Evolutionary conservation across 805 yeast species (phyloP).

Genomic region (Kuraishia hungarica): DNA sequence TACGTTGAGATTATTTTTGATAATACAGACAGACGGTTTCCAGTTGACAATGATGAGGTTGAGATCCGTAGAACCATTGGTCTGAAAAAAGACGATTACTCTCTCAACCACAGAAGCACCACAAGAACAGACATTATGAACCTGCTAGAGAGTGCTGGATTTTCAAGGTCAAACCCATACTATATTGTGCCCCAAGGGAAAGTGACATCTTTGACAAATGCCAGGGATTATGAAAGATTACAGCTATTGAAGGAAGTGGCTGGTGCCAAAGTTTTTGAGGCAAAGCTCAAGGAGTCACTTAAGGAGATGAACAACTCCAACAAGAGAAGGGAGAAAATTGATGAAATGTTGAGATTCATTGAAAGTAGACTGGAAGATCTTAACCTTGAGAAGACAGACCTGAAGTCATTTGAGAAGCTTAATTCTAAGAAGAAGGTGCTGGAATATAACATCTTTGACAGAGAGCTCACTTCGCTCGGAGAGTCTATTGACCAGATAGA

Average conservation of each 20-base stretch:
- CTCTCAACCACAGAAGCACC: slow-evolving; percentile 71
- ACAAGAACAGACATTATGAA: slow-evolving; percentile 77
- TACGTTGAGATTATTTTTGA: slow-evolving; percentile 87
- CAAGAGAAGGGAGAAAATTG: slow-evolving; percentile 62
- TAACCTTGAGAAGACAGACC: slow-evolving; percentile 70
- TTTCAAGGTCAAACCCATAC: slow-evolving; percentile 83
- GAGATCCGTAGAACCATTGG: slow-evolving; percentile 84
- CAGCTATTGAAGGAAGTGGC: slow-evolving; percentile 82
- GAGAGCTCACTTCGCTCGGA: slow-evolving; percentile 61
- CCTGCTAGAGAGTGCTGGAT: slow-evolving; percentile 84
- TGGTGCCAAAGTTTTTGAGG: slow-evolving; percentile 88
- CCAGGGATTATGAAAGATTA: slow-evolving; percentile 78
- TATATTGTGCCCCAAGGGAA: slow-evolving; percentile 97
- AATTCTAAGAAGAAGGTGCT: slow-evolving; percentile 62
- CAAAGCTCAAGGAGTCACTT: slow-evolving; percentile 65
- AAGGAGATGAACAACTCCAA: slow-evolving; percentile 73
- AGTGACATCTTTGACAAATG: slow-evolving; percentile 80
- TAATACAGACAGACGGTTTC: slow-evolving; percentile 69
- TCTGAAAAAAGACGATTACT: slow-evolving; percentile 85
- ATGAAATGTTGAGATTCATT: slow-evolving; percentile 61
- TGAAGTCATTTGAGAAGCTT: slow-evolving; percentile 57
- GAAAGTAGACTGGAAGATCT: slow-evolving; percentile 69
- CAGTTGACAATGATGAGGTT: slow-evolving; percentile 60
- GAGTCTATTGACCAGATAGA: slow-evolving; percentile 55
- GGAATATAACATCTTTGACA: slow-evolving; percentile 69